Base-by-base conservation (phyloP, 2,329 filamentous ascomycete genomes). In the Beauveria sp. region DNA sequence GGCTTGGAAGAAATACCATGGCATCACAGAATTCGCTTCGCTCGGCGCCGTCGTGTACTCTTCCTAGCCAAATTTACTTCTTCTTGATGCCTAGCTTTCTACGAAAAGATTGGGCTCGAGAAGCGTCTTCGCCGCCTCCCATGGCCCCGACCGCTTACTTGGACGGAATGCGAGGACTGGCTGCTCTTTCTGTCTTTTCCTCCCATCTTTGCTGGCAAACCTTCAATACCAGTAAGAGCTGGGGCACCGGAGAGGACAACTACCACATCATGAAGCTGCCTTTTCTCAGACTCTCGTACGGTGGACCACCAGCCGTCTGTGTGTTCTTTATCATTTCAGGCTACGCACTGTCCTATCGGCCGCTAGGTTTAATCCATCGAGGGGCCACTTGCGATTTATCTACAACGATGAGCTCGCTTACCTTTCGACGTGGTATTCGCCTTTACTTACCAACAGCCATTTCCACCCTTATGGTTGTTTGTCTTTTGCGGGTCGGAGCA, bases 241-340 rank as follows among this genome's bases (percentile, higher is more conserved):
- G 75, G 71, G 81, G 80, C 45, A 74, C 71, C 58, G 72, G 73
- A 52, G 70, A 75, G 26, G 70, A 70, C 63, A 78, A 82, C 70
- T 76, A 77, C 66, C 67, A 78, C 60, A 62, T 81, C 51, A 73
- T 82, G 64, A 79, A 81, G 67, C 74, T 85, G 1, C 83, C 82
- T 8, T 77, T 85, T 63, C 59, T 85, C 20, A 75, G 82, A 14
- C 72, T 85, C 5, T 74, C 80, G 62, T 85, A 80, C 67, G 79
- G 80, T 56, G 83, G 82, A 1, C 81, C 80, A 3, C 78, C 81
- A 0, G 82, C 82, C 66, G 83, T 86, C 45, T 81, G 79, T 70
- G 71, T 85, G 65, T 87, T 87, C 74, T 86, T 86, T 68, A 79
- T 86, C 67, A 81, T 81, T 34, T 79, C 78, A 1, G 79, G 79